Conservation (phyloP, 2,329 filamentous ascomycete species). For the Endocalyx cinctus region DNA sequence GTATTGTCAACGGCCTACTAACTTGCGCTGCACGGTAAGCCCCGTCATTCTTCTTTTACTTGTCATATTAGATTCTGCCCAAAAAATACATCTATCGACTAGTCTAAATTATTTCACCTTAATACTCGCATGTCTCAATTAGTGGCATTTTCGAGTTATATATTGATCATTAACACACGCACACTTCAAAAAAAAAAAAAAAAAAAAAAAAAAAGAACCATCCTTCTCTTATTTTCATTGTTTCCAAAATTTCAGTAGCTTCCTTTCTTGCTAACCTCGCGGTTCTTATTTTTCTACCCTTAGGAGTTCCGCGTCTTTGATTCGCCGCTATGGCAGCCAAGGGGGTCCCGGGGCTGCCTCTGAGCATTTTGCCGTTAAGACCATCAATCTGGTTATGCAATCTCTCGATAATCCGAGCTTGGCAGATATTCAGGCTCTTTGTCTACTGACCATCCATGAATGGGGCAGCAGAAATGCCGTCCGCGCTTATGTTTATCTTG, state of each 20-base stretch:
- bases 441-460: conserved; percentile 58
- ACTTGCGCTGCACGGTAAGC: conserved; percentile 55
- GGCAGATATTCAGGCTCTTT: conserved; percentile 57
- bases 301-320: conserved; percentile 52
- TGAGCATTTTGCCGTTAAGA: conserved; percentile 56
- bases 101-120: no score
- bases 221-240: no score
- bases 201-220: no score
- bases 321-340: conserved; percentile 54
- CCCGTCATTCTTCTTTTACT: conserved; percentile 4
- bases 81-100: no score
- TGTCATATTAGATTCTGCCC: conserved; percentile 10
- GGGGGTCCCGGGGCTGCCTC: conserved; percentile 47
- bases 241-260: no score
- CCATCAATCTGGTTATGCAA: conserved; percentile 52
- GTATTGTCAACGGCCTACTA: conserved; percentile 54
- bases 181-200: no score
- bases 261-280: no score
- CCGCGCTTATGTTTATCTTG: conserved; percentile 58
- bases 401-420: conserved; percentile 56
- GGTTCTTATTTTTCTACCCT: conserved; percentile 5
- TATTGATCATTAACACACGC: no score
- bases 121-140: no score
- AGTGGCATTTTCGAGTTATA: no score
- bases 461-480: conserved; percentile 59